phyloP scores from a whole-genome alignment of 176 grass and related monocot species.

The Alopecurus myosuroides region DNA sequence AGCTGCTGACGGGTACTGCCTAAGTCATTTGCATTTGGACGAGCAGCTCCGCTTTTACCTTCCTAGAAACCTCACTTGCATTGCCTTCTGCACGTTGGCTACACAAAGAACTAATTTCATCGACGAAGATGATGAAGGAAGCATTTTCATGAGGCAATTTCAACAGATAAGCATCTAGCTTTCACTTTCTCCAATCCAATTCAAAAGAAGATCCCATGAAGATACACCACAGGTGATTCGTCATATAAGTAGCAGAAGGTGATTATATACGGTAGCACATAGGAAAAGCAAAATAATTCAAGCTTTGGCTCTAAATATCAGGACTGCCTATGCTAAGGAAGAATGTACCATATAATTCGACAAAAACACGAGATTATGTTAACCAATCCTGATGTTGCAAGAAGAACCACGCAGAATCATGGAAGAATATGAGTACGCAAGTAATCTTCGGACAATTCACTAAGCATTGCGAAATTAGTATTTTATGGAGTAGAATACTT shows the following conservation, averaged over 20 bases:
- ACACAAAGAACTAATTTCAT: slow-evolving; percentile 46
- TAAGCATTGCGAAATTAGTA: neutral
- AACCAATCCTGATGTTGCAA: too few species aligned
- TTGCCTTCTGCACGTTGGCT: slow-evolving; percentile 56
- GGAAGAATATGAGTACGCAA: too few species aligned
- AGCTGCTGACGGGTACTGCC: neutral
- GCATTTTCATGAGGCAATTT: slow-evolving; percentile 57
- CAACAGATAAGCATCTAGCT: slow-evolving; percentile 49
- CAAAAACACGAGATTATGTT: too few species aligned
- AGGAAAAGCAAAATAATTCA: neutral
- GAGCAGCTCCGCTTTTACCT: slow-evolving; percentile 53
- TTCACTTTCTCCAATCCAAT: slow-evolving; percentile 77
- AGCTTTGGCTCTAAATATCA: too few species aligned
- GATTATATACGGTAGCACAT: neutral
- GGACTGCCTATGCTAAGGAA: too few species aligned
- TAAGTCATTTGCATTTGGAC: slow-evolving; percentile 51
- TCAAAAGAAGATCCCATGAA: slow-evolving; percentile 57
- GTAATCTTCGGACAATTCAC: too few species aligned
- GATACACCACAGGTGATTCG: too few species aligned
- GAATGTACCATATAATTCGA: too few species aligned
- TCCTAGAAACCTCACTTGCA: slow-evolving; percentile 45
- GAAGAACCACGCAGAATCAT: too few species aligned
- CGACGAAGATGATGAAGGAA: slow-evolving; percentile 46
- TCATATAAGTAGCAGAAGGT: neutral
- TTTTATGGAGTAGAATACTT: neutral